These are phyloP conservation scores for Cryphonectria japonica DNA, from an alignment of 2,329 filamentous ascomycete genomes.

Conservation along the genomic window DNA sequence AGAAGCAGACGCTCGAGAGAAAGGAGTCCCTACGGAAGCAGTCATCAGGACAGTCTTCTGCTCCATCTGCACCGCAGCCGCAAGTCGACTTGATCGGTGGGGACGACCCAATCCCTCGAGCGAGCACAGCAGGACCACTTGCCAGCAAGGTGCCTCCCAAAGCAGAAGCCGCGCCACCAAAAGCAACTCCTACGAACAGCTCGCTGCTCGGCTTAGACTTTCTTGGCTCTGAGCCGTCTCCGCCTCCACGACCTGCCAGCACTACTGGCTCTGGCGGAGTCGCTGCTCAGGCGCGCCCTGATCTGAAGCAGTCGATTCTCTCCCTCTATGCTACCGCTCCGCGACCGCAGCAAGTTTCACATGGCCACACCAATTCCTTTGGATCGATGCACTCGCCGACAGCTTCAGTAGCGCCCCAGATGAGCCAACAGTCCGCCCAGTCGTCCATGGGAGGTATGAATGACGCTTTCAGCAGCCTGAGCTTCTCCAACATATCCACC, in stretches of 20 bases:
- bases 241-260: constrained; percentile 81
- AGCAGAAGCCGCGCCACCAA: constrained; percentile 67
- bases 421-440: constrained; percentile 47
- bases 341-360: constrained; percentile 67
- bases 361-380: constrained; percentile 67
- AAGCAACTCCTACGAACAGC: constrained; percentile 72
- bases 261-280: constrained; percentile 67
- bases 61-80: constrained; percentile 40
- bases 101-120: constrained; percentile 68
- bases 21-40: constrained; percentile 65
- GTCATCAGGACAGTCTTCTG: constrained; percentile 45
- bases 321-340: constrained; percentile 89
- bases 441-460: constrained; percentile 66
- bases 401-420: constrained; percentile 34
- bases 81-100: constrained; percentile 84
- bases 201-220: constrained; percentile 93
- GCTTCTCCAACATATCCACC: constrained; percentile 46
- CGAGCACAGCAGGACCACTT: constrained; percentile 73
- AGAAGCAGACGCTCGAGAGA: constrained; percentile 66
- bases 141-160: constrained; percentile 62
- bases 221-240: constrained; percentile 71
- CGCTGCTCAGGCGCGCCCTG: constrained; percentile 75
- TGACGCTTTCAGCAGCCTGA: constrained; percentile 72
- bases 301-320: constrained; percentile 95
- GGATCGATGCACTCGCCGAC: constrained; percentile 67